Evolutionary conservation across 768 basidiomycete species (phyloP).

Genomic region (Tylopilus intermedius): DNA sequence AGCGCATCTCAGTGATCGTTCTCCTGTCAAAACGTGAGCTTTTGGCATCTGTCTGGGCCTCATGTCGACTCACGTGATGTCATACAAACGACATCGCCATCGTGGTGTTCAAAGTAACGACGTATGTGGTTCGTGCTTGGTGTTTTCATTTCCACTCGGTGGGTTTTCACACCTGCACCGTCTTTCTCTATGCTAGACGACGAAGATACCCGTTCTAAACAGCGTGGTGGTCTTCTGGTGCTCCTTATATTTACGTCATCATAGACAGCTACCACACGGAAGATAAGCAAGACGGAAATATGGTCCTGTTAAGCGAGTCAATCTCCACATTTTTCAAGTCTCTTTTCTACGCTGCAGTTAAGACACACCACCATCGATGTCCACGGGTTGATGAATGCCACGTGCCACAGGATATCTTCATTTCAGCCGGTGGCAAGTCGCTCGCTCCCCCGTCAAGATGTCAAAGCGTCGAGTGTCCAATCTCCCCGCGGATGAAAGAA

Average conservation of each 20-base stretch:
- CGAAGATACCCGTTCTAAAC: too few species aligned
- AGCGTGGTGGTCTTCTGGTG: neutral
- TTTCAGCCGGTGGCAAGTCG: neutral
- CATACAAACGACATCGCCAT: neutral
- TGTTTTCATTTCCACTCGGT: neutral
- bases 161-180: neutral
- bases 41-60: neutral
- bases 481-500: neutral
- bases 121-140: neutral
- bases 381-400: neutral
- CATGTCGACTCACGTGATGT: neutral
- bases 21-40: neutral
- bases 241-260: neutral
- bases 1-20: too few species aligned
- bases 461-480: conserved; percentile 1
- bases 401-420: neutral
- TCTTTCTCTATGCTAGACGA: neutral
- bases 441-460: neutral
- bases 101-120: neutral
- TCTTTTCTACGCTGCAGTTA: neutral
- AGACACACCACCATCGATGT: neutral
- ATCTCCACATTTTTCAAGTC: neutral
- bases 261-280: neutral
- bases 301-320: neutral
- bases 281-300: neutral